A percentile compares a stretch with the other conserved stretches of the same genome.
These are phyloP conservation scores for Curvularia sp. DNA, from an alignment of 2,329 filamentous ascomycete genomes.

Conservation along the genomic window DNA sequence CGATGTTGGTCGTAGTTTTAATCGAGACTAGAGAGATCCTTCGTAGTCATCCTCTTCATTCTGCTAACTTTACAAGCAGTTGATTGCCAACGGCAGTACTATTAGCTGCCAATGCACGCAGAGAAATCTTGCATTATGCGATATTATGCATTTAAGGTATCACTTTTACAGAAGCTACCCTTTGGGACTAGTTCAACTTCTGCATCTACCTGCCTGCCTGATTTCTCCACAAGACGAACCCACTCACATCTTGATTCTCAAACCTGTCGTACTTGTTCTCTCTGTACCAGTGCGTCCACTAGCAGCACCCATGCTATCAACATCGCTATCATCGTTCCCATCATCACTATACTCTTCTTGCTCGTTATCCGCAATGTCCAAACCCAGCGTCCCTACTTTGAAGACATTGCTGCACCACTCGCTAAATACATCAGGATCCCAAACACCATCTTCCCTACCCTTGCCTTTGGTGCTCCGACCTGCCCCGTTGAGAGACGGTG, in stretches of 20 bases:
- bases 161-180: background rate
- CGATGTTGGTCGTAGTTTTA: background rate
- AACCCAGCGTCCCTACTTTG: constrained; percentile 57
- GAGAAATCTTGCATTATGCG: background rate
- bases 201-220: background rate
- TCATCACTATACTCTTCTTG: constrained; percentile 14
- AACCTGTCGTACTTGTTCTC: constrained; percentile 37
- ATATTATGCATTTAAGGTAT: background rate
- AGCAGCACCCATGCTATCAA: constrained; percentile 33
- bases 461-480: constrained; percentile 51
- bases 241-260: constrained; percentile 42
- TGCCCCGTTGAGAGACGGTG: constrained; percentile 23
- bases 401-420: constrained; percentile 69
- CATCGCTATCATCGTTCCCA: constrained; percentile 31
- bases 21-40: background rate
- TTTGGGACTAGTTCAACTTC: background rate
- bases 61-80: background rate
- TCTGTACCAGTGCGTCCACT: constrained; percentile 40
- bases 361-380: constrained; percentile 33
- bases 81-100: background rate
- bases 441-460: constrained; percentile 66
- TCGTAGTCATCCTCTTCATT: background rate
- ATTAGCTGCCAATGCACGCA: background rate
- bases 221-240: background rate
- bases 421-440: constrained; percentile 70